Percentiles rank a stretch among this genome's conserved stretches.
Conservation (phyloP, 257 asterid genomes). For the Rehmannia glutinosa region DNA sequence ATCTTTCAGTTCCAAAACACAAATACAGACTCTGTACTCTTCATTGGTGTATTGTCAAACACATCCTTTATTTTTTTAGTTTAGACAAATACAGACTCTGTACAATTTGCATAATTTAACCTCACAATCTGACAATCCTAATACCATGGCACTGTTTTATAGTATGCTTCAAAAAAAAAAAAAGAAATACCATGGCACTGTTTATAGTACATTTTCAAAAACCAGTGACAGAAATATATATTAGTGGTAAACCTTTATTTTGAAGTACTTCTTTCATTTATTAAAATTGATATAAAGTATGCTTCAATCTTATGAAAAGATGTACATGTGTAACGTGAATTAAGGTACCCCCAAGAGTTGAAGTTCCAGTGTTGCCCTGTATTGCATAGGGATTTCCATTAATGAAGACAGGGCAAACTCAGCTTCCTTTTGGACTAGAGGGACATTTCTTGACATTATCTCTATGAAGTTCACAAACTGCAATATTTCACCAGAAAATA, state of each 20-base stretch:
- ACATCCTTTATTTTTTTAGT: too few species aligned
- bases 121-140: too few species aligned
- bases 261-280: neutral
- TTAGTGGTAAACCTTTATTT: too few species aligned
- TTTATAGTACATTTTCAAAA: neutral
- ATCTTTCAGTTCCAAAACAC: too few species aligned
- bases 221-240: neutral
- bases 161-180: too few species aligned
- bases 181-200: too few species aligned
- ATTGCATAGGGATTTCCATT: conserved; percentile 91
- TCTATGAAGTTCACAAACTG: conserved; percentile 94
- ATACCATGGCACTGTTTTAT: too few species aligned
- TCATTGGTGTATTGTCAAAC: too few species aligned
- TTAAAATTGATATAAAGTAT: neutral
- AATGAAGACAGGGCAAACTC: conserved; percentile 76
- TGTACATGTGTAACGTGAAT: too few species aligned
- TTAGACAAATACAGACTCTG: too few species aligned
- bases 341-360: conserved; percentile 53
- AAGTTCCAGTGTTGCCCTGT: conserved; percentile 79
- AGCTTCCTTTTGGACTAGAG: conserved; percentile 63
- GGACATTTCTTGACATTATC: conserved; percentile 70
- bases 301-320: neutral
- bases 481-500: neutral
- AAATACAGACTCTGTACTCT: too few species aligned
- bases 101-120: too few species aligned